Conservation (phyloP, 2,329 filamentous ascomycete species). For the Xylariales sp. region DNA sequence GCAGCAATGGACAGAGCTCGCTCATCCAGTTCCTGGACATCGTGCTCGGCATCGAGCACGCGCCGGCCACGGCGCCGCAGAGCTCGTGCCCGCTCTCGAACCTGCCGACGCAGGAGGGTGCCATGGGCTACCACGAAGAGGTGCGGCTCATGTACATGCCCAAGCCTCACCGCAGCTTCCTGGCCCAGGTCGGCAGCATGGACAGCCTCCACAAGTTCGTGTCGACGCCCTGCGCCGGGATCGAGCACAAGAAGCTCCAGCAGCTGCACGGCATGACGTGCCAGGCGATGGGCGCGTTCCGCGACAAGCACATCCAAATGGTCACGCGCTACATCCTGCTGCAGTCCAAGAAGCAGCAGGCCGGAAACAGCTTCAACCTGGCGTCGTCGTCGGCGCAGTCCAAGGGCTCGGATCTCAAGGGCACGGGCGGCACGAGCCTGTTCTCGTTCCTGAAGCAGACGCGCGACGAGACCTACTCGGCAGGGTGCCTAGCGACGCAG, state of each 20-base stretch:
- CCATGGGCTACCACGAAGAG: slow-evolving; percentile 49
- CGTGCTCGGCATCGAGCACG: slow-evolving; percentile 77
- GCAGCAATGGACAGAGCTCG: slow-evolving; percentile 90
- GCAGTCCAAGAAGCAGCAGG: slow-evolving; percentile 49
- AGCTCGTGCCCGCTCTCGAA: slow-evolving; percentile 14
- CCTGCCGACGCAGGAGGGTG: slow-evolving; percentile 8
- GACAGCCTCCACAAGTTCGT: slow-evolving; percentile 73
- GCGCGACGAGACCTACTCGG: slow-evolving; percentile 68
- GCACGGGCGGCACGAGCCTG: slow-evolving; percentile 82
- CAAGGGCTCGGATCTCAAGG: slow-evolving; percentile 52
- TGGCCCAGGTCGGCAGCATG: slow-evolving; percentile 64
- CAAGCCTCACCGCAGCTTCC: slow-evolving; percentile 72
- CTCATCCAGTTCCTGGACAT: slow-evolving; percentile 92
- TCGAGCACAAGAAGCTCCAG: slow-evolving; percentile 39
- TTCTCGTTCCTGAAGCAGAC: slow-evolving; percentile 89
- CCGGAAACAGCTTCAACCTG: slow-evolving; percentile 31
- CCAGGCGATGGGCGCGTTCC: slow-evolving; percentile 68
- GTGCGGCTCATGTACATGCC: slow-evolving; percentile 95
- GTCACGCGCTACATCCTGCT: slow-evolving; percentile 88
- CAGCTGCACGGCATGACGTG: slow-evolving; percentile 66
- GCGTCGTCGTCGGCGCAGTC: slow-evolving; percentile 37
- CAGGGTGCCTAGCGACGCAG: no score
- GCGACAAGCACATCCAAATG: slow-evolving; percentile 85
- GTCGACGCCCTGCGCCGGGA: slow-evolving; percentile 45
- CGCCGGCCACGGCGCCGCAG: slow-evolving; percentile 30